A percentile compares a stretch with the other conserved stretches of the same genome.
These are phyloP conservation scores for Cyclotella atomus DNA, from an alignment of 108 stramenopile species.

Conservation along the genomic window DNA sequence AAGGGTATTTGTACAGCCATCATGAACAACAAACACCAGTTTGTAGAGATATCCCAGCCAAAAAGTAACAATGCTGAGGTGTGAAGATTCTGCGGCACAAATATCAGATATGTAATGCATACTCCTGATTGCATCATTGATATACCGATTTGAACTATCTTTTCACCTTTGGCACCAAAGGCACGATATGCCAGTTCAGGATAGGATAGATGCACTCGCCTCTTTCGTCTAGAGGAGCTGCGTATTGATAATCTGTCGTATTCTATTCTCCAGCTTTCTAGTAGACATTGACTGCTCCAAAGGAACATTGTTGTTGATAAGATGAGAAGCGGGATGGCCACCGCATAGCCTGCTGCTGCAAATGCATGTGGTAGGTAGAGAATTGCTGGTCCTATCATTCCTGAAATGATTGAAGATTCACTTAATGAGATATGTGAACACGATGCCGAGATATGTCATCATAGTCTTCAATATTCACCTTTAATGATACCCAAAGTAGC, in stretches of 20 bases:
- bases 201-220: conserved; percentile 49
- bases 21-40: conserved; percentile 56
- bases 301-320: conserved; percentile 53
- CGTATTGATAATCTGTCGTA: conserved; percentile 2
- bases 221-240: not conserved
- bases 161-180: conserved; percentile 50
- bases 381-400: conserved; percentile 71
- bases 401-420: too few relatives aligned
- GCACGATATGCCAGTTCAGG: conserved; percentile 68
- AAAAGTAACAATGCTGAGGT: conserved; percentile 12
- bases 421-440: too few relatives aligned
- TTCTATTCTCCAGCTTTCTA: conserved; percentile 64
- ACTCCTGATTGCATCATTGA: conserved; percentile 73
- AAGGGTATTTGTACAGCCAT: conserved; percentile 61
- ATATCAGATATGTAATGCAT: conserved; percentile 77
- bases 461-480: not conserved
- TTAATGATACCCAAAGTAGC: conserved; percentile 70
- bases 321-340: conserved; percentile 56
- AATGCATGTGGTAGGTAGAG: conserved; percentile 71
- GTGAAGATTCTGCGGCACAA: conserved; percentile 71
- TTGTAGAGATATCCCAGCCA: conserved; percentile 33
- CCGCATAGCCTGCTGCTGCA: conserved; percentile 52
- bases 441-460: too few relatives aligned
- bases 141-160: conserved; percentile 63
- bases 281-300: conserved; percentile 46